phyloP scores from a whole-genome alignment of 2,329 filamentous ascomycete genomes.

The Xylogone sp. region DNA sequence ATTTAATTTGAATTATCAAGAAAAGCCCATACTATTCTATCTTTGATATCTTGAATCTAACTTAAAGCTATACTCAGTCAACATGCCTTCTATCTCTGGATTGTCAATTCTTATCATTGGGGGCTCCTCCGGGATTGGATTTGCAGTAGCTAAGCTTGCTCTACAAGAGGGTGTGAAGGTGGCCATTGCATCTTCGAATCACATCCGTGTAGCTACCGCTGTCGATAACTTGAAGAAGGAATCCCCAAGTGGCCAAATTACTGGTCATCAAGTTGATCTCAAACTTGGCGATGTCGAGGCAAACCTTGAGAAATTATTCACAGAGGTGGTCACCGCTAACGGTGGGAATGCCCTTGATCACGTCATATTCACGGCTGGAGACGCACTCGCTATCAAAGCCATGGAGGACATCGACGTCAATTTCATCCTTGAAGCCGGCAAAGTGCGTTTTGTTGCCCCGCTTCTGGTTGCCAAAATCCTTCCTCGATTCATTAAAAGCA shows the following conservation, averaged over 20 bases:
- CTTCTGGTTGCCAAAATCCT: constrained; percentile 22
- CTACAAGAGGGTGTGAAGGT: constrained; percentile 53
- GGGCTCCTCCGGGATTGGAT: constrained; percentile 61
- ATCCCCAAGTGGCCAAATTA: constrained; percentile 1
- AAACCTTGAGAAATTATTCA: constrained; percentile 39
- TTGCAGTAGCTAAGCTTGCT: constrained; percentile 53
- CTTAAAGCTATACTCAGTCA: too few species aligned
- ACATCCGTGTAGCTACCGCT: constrained; percentile 40
- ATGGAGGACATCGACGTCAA: constrained; percentile 10
- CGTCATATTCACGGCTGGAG: constrained; percentile 24
- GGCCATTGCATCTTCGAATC: constrained; percentile 35
- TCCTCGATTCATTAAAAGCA: not conserved
- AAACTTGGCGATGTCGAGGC: constrained; percentile 10
- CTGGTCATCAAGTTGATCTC: constrained; percentile 19
- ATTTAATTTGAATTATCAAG: too few species aligned
- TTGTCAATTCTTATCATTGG: constrained; percentile 56
- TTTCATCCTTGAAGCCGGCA: constrained; percentile 11
- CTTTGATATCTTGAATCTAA: too few species aligned
- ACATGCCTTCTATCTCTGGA: constrained; percentile 33
- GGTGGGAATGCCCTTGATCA: constrained; percentile 16
- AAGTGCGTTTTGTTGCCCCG: constrained; percentile 21
- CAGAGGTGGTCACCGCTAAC: constrained; percentile 18
- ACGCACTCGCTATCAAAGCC: constrained; percentile 6
- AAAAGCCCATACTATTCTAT: too few species aligned
- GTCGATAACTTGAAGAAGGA: constrained; percentile 23